Conservation (phyloP, 2,329 filamentous ascomycete species). For the Aspergillus brunneoviolaceus region DNA sequence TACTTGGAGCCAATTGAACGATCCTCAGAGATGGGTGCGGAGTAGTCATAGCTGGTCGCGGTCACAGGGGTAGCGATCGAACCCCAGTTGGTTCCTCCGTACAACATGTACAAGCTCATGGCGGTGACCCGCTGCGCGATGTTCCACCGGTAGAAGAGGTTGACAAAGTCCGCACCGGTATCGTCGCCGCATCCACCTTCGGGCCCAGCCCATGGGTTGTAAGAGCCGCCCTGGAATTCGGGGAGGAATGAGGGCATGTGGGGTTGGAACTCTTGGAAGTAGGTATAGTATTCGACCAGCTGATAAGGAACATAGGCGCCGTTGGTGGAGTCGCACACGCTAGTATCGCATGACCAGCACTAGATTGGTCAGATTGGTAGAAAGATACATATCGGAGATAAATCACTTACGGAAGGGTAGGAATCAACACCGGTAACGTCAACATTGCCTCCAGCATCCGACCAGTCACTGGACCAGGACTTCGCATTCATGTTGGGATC, state of each 20-base stretch:
- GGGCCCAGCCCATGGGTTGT: constrained; percentile 63
- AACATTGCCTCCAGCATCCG: constrained; percentile 50
- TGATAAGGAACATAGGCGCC: constrained; percentile 58
- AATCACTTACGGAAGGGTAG: constrained; percentile 53
- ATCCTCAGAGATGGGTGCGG: constrained; percentile 60
- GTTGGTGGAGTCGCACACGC: constrained; percentile 61
- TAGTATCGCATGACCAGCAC: constrained; percentile 65
- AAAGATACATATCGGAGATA: not conserved
- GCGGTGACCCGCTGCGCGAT: constrained; percentile 61
- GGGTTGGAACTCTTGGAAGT: constrained; percentile 47
- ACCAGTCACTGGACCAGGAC: constrained; percentile 63
- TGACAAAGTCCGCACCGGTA: constrained; percentile 60
- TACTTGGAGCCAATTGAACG: constrained; percentile 60
- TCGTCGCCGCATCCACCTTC: constrained; percentile 55
- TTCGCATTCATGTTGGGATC: constrained; percentile 59
- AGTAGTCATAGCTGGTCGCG: constrained; percentile 64
- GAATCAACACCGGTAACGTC: constrained; percentile 32
- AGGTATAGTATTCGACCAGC: constrained; percentile 49
- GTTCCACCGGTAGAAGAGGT: constrained; percentile 64
- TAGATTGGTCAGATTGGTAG: constrained; percentile 53
- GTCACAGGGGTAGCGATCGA: constrained; percentile 58
- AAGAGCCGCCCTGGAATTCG: constrained; percentile 61
- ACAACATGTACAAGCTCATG: constrained; percentile 65
- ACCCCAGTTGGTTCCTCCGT: constrained; percentile 65
- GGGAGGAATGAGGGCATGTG: constrained; percentile 54